A percentile compares a stretch with the other conserved stretches of the same genome.
phyloP scores from a whole-genome alignment of 2,329 filamentous ascomycete species.

The Fusarium acutatum region DNA sequence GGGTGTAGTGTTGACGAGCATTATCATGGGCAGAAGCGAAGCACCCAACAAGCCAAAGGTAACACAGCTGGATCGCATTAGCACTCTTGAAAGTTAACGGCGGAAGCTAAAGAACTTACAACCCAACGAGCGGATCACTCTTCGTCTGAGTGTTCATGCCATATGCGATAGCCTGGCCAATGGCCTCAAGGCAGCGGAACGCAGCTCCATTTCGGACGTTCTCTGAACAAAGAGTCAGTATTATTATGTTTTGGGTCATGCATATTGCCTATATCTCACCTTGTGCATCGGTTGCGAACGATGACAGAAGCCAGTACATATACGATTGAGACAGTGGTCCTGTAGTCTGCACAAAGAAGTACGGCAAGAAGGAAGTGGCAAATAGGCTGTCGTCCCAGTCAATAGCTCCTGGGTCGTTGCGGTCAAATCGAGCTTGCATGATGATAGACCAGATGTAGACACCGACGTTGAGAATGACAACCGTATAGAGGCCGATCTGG shows the following conservation, averaged over 20 bases:
- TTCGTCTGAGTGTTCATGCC: conserved; percentile 15
- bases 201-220: conserved; percentile 8
- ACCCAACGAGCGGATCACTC: conserved; percentile 4
- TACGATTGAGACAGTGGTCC: conserved; percentile 3
- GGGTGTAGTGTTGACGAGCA: conserved; percentile 12
- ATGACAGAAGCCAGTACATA: conserved; percentile 17
- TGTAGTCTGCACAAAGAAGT: conserved; percentile 12
- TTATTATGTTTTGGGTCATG: rapidly evolving
- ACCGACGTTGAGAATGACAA: neutral
- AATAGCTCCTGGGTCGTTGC: neutral
- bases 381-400: conserved; percentile 10
- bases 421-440: conserved; percentile 1
- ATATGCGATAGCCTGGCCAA: conserved; percentile 8
- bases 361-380: neutral
- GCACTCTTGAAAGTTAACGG: rapidly evolving
- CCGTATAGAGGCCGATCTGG: neutral
- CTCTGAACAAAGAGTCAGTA: neutral
- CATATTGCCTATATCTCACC: neutral
- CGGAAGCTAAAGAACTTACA: neutral
- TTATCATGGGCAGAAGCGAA: conserved; percentile 10
- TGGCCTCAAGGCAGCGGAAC: neutral
- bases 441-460: conserved; percentile 15
- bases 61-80: neutral
- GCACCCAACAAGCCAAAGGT: neutral
- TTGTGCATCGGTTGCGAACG: conserved; percentile 11